Conservation (phyloP, 1,139 yeast genomes). For the Debaryomyces psychrophilus region DNA sequence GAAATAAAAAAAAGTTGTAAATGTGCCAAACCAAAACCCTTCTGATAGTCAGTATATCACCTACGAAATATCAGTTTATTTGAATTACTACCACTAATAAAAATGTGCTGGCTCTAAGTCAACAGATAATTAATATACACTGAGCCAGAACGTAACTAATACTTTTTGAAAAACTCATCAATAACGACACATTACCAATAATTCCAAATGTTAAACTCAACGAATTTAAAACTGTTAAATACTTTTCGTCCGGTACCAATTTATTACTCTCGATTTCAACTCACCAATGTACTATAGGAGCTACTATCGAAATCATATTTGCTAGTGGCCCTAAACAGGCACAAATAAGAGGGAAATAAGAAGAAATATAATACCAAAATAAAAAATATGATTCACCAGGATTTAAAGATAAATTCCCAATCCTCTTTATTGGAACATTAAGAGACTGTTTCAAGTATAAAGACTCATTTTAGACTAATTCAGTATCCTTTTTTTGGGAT, state of each 20-base stretch:
- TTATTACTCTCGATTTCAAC: conserved; percentile 26
- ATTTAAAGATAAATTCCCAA: conserved; percentile 33
- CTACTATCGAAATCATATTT: conserved; percentile 70
- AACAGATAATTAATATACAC: conserved; percentile 59
- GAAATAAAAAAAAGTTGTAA: conserved; percentile 64
- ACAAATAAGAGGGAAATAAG: conserved; percentile 70
- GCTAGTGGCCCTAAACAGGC: conserved; percentile 81
- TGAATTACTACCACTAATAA: conserved; percentile 52
- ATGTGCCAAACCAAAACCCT: conserved; percentile 78
- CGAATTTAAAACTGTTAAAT: conserved; percentile 57
- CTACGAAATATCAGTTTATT: conserved; percentile 24
- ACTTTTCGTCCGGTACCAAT: conserved; percentile 37
- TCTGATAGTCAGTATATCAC: conserved; percentile 42
- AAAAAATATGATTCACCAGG: conserved; percentile 55
- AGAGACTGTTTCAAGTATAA: conserved; percentile 5
- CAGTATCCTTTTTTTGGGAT: neutral
- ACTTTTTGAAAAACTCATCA: conserved; percentile 66
- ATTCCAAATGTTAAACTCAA: conserved; percentile 66
- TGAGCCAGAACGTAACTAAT: conserved; percentile 63
- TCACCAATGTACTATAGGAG: conserved; percentile 75
- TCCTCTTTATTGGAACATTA: conserved; percentile 34
- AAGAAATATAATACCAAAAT: conserved; percentile 63
- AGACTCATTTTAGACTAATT: neutral
- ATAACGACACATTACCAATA: conserved; percentile 63
- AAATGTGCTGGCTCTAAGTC: conserved; percentile 59